phyloP scores from a whole-genome alignment of 2,329 filamentous ascomycete species.

The Fusarium paranaense region DNA sequence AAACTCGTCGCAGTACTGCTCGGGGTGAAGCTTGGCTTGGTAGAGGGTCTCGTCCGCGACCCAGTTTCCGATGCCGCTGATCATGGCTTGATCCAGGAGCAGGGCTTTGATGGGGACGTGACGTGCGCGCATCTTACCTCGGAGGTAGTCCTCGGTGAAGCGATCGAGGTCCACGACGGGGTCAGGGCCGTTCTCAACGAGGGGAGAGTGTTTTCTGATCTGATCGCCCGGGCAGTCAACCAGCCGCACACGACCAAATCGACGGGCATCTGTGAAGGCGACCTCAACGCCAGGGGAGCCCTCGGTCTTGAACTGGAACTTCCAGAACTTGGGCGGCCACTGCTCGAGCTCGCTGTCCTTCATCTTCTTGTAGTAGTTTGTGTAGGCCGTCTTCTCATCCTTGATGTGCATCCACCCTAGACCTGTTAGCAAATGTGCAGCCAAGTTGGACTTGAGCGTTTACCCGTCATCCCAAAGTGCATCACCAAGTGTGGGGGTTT shows the following conservation, averaged over 20 bases:
- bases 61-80: slow-evolving; percentile 97
- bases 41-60: slow-evolving; percentile 95
- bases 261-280: slow-evolving; percentile 86
- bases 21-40: slow-evolving; percentile 88
- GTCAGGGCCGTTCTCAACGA: slow-evolving; percentile 94
- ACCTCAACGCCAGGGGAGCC: slow-evolving; percentile 66
- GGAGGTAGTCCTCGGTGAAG: slow-evolving; percentile 82
- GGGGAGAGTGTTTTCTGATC: slow-evolving; percentile 80
- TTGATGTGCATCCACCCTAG: slow-evolving; percentile 88
- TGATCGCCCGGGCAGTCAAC: slow-evolving; percentile 82
- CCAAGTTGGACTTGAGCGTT: neutral
- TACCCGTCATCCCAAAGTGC: slow-evolving; percentile 82
- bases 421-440: slow-evolving; percentile 5
- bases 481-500: slow-evolving; percentile 88
- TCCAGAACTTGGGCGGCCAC: slow-evolving; percentile 93
- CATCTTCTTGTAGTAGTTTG: slow-evolving; percentile 82
- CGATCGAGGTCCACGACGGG: slow-evolving; percentile 84
- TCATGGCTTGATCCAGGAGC: slow-evolving; percentile 86
- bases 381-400: slow-evolving; percentile 81
- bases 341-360: slow-evolving; percentile 66
- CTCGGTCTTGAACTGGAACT: slow-evolving; percentile 80
- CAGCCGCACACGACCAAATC: slow-evolving; percentile 83
- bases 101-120: slow-evolving; percentile 91
- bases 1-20: slow-evolving; percentile 91
- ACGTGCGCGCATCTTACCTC: slow-evolving; percentile 76